Percentiles rank a stretch among this genome's conserved stretches.
Conservation (phyloP, 805 yeast genomes). For the Yamadazyma sp. region DNA sequence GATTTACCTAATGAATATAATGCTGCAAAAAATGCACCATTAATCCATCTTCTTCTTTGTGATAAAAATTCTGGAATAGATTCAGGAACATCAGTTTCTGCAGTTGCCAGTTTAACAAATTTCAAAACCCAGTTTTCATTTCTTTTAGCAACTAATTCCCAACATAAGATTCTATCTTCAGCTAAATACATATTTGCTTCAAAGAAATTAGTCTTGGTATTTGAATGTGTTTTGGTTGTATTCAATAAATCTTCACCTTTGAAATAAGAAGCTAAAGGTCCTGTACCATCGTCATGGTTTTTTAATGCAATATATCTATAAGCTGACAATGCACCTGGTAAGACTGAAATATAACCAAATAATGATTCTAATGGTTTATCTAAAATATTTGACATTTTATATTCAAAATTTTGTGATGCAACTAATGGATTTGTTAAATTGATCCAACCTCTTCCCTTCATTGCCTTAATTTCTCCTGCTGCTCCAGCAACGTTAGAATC, state of each 20-base stretch:
- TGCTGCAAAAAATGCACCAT: constrained; percentile 95
- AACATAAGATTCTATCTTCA: constrained; percentile 92
- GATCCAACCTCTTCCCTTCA: constrained; percentile 86
- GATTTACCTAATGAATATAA: constrained; percentile 80
- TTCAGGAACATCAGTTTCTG: constrained; percentile 97
- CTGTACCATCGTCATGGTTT: constrained; percentile 86
- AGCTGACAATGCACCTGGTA: constrained; percentile 96
- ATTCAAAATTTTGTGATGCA: constrained; percentile 95
- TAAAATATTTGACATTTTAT: constrained; percentile 92
- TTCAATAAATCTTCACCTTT: constrained; percentile 68
- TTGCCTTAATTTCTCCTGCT: constrained; percentile 94
- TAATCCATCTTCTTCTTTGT: constrained; percentile 95
- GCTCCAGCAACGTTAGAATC: constrained; percentile 99
- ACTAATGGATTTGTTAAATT: constrained; percentile 86
- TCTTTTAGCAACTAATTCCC: constrained; percentile 90
- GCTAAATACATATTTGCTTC: constrained; percentile 97
- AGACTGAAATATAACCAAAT: constrained; percentile 89
- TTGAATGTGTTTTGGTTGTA: constrained; percentile 21
- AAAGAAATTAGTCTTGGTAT: constrained; percentile 69
- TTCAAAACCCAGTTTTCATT: constrained; percentile 84
- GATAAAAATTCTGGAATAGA: constrained; percentile 79
- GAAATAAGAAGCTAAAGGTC: constrained; percentile 86
- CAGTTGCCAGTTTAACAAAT: constrained; percentile 88
- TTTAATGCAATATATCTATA: constrained; percentile 84
- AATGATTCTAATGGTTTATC: constrained; percentile 92